phyloP scores from a whole-genome alignment of 352 stramenopile genomes.

The Phytophthora ramorum region DNA sequence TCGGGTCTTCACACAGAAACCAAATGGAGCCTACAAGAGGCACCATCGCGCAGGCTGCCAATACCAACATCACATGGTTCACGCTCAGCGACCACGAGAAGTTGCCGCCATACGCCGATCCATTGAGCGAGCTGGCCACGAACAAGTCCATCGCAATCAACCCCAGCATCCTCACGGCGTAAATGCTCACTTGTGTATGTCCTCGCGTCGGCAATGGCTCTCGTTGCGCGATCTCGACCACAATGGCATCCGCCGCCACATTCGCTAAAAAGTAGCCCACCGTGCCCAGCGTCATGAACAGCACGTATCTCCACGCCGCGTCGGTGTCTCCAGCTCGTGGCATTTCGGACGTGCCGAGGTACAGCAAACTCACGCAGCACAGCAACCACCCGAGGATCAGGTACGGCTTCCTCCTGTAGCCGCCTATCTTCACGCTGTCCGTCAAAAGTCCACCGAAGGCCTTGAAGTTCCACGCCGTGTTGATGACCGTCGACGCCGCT shows the following conservation, averaged over 20 bases:
- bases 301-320: constrained; percentile 65
- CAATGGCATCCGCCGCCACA: constrained; percentile 81
- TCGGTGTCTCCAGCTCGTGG: constrained; percentile 1
- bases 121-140: constrained; percentile 62
- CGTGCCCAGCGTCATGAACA: constrained; percentile 80
- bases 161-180: constrained; percentile 48
- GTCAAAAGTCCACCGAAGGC: constrained; percentile 65
- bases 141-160: constrained; percentile 61
- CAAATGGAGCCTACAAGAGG: constrained; percentile 58
- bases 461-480: constrained; percentile 76
- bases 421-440: constrained; percentile 66
- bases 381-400: constrained; percentile 68
- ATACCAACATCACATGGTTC: constrained; percentile 41
- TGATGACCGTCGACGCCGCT: constrained; percentile 54
- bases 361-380: constrained; percentile 47
- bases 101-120: constrained; percentile 58
- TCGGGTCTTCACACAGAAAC: constrained; percentile 58
- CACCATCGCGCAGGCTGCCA: constrained; percentile 45
- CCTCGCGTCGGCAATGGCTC: constrained; percentile 63
- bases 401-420: constrained; percentile 73
- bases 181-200: constrained; percentile 64
- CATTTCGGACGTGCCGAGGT: constrained; percentile 28
- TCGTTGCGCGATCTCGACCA: constrained; percentile 76
- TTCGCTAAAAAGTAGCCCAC: constrained; percentile 90
- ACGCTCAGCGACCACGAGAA: constrained; percentile 53